These are phyloP conservation scores for Ogataea neopini DNA, from an alignment of 805 yeast species.

Conservation along the genomic window DNA sequence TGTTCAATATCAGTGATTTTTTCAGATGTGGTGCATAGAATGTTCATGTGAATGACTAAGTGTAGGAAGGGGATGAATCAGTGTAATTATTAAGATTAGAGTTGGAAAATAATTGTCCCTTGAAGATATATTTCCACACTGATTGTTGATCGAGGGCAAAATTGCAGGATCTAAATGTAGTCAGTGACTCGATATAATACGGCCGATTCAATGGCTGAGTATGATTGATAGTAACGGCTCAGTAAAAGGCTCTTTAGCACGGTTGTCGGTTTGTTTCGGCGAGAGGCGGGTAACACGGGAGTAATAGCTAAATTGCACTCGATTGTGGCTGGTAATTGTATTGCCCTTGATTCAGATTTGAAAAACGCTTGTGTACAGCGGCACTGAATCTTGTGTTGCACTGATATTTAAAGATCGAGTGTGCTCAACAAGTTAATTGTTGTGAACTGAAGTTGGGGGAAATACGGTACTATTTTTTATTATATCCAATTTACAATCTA, in stretches of 20 bases:
- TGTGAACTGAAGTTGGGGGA: not conserved
- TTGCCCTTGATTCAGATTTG: not conserved
- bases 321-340: not conserved
- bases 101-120: too few species aligned
- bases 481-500: conserved; percentile 2
- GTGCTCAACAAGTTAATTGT: too few species aligned
- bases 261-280: not conserved
- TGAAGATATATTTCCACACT: too few species aligned
- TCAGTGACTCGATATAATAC: not conserved
- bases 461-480: not conserved
- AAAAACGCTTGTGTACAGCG: not conserved
- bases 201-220: not conserved
- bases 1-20: not conserved
- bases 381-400: not conserved
- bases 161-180: not conserved
- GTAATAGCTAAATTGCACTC: not conserved
- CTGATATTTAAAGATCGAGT: too few species aligned
- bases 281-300: conserved; percentile 1
- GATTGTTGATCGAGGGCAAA: not conserved
- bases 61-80: not conserved
- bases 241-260: not conserved
- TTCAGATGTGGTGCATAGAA: not conserved
- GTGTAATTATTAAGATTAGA: too few species aligned
- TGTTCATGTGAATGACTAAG: not conserved
- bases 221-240: not conserved